These are phyloP conservation scores for Moricandia moricandioides DNA, from an alignment of 345 rosid species.

Conservation along the genomic window DNA sequence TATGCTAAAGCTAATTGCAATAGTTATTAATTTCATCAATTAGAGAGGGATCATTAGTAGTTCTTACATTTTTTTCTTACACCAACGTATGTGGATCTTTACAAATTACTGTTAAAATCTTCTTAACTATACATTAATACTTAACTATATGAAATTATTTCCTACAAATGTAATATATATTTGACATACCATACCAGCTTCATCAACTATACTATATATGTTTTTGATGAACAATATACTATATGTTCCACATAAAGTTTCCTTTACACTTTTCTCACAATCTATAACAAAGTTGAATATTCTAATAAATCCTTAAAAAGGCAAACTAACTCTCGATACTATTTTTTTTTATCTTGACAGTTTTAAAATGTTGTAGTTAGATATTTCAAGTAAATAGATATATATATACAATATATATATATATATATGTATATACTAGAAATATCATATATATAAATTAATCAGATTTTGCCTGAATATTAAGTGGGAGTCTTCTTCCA, in stretches of 20 bases:
- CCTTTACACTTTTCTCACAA: not conserved
- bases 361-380: not conserved
- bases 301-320: not conserved
- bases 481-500: conserved; percentile 22
- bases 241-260: not conserved
- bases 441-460: not conserved
- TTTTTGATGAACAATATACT: too few relatives aligned
- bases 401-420: too few relatives aligned
- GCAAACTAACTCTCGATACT: not conserved
- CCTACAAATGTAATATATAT: not conserved
- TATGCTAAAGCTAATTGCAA: not conserved
- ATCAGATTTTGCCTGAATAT: conserved; percentile 7
- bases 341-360: not conserved
- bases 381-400: too few relatives aligned
- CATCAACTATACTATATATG: not conserved
- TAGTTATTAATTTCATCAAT: not conserved
- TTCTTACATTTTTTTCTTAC: not conserved
- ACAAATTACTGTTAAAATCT: not conserved
- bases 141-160: not conserved
- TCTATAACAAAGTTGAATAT: not conserved
- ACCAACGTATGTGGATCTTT: not conserved
- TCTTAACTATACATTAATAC: not conserved
- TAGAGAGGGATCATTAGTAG: conserved; percentile 2
- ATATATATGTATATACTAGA: not conserved
- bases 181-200: not conserved